Conservation (phyloP, 352 stramenopile species). For the Globisporangium recalcitrans region DNA sequence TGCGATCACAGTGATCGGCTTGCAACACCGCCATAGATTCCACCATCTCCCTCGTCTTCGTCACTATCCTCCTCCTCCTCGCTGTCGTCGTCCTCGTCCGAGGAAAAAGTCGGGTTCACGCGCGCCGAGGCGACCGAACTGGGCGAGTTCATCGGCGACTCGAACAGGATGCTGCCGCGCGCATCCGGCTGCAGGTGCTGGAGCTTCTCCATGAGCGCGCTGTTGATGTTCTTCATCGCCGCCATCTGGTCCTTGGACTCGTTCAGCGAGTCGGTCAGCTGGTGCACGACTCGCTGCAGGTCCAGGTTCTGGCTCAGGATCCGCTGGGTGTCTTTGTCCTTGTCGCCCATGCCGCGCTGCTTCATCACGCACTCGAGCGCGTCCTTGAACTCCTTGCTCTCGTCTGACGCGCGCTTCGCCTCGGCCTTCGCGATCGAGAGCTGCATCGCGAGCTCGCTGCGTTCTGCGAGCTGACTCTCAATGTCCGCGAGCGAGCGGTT, state of each 20-base stretch:
- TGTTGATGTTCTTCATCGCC: conserved; percentile 75
- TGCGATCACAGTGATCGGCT: not conserved
- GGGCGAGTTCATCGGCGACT: conserved; percentile 32
- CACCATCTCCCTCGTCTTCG: not conserved
- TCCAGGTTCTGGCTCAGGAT: conserved; percentile 59
- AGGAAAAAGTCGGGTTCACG: conserved; percentile 39
- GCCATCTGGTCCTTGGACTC: conserved; percentile 64
- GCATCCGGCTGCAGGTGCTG: conserved; percentile 48
- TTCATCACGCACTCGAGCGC: conserved; percentile 39
- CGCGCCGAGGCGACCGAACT: conserved; percentile 30
- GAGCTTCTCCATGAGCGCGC: conserved; percentile 58
- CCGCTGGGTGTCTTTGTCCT: conserved; percentile 60
- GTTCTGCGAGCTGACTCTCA: conserved; percentile 48
- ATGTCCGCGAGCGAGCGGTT: conserved; percentile 53
- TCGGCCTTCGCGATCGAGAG: conserved; percentile 51
- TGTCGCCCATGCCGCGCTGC: conserved; percentile 51
- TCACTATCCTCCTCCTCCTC: conserved; percentile 28
- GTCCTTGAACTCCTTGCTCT: conserved; percentile 58
- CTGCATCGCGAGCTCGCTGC: conserved; percentile 46
- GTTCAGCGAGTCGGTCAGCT: conserved; percentile 66
- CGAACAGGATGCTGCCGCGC: conserved; percentile 41
- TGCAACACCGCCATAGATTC: not conserved
- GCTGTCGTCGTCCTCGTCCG: conserved; percentile 50
- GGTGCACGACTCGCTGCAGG: conserved; percentile 64
- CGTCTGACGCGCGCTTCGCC: conserved; percentile 41